Base-by-base conservation (phyloP, 805 yeast species). In the Tetrapisispora fleetii region DNA sequence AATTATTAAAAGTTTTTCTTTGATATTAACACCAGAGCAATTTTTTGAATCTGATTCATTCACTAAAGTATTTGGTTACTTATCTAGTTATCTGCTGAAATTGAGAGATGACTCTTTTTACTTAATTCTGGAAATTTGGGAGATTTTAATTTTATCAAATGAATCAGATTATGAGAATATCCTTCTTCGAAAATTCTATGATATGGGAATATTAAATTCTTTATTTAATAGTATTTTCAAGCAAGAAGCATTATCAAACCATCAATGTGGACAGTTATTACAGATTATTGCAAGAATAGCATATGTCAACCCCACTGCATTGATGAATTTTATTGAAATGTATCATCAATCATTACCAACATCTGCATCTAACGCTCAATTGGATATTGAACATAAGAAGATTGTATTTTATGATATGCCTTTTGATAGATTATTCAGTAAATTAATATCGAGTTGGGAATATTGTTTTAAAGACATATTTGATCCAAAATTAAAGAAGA, bases 401-500 rank as follows among this genome's bases (percentile, higher is more conserved):
- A 37, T 53, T 3, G 55, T 65, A 4, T 54, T 37, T 28, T 53
- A 49, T 5, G 69, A 65, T 22, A 56, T 55, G 54, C 40, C 62
- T 10, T 55, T 58, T 40, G 62, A 58, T 16, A 53, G 53, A 7
- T 49, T 64, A 5, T 45, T 69, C 4, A 50, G 50, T 40, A 65
- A 60, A 47, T 61, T 71, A 21, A 35, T 67, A 14, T 55, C 63
- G 4, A 57, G 64, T 16, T 72, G 76, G 70, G 65, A 71, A 38
- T 68, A 71, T 24, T 76, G 79, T 71, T 63, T 75, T 51, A 68
- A 70, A 28, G 77, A 78, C 50, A 75, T 85, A 49, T 85, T 83
- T 39, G 88, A 82, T 57, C 90, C 95, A 1, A 74, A 86, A 50
- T 78, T 80, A 54, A 79, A 84, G 52, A 91, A 91, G 63, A 68